Conservation (phyloP, 345 rosid genomes). For the Arabis hirsuta region DNA sequence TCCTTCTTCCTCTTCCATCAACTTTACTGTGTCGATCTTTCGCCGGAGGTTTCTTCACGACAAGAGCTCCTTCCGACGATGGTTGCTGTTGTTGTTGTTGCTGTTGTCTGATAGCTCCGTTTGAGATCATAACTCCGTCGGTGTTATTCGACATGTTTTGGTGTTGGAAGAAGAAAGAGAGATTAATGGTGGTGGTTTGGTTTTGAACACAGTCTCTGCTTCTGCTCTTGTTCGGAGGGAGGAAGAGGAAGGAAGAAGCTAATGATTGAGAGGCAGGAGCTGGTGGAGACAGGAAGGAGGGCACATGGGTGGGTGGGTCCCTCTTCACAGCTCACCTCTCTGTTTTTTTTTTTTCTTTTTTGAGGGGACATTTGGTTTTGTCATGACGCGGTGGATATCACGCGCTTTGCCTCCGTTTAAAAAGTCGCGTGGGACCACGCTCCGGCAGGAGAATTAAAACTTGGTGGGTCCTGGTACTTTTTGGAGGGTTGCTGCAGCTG, state of each 20-base stretch:
- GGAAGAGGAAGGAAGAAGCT: conserved; percentile 41
- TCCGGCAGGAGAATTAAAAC: conserved; percentile 32
- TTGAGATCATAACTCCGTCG: conserved; percentile 55
- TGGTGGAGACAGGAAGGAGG: conserved; percentile 99
- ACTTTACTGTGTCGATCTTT: conserved; percentile 99
- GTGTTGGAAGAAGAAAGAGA: neutral
- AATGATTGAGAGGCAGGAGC: conserved; percentile 98
- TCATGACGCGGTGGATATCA: conserved; percentile 40
- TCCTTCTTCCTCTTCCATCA: conserved; percentile 93
- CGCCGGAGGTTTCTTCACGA: conserved; percentile 85
- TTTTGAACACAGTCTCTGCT: neutral
- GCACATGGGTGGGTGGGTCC: conserved; percentile 98
- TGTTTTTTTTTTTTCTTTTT: conserved; percentile 25
- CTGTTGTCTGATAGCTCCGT: conserved; percentile 60
- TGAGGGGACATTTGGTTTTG: conserved; percentile 32
- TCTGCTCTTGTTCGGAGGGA: neutral
- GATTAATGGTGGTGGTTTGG: no score
- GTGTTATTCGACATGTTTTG: conserved; percentile 27
- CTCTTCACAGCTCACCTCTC: conserved; percentile 64
- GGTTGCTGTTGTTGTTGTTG: conserved; percentile 43
- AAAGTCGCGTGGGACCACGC: conserved; percentile 28
- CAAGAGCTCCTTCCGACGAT: conserved; percentile 50
- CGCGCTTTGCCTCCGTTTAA: conserved; percentile 20
- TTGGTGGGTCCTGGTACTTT: conserved; percentile 11
- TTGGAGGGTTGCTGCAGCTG: conserved; percentile 22